These are phyloP conservation scores for Zizania palustris DNA, from an alignment of 202 grass and related monocot species.

Conservation along the genomic window DNA sequence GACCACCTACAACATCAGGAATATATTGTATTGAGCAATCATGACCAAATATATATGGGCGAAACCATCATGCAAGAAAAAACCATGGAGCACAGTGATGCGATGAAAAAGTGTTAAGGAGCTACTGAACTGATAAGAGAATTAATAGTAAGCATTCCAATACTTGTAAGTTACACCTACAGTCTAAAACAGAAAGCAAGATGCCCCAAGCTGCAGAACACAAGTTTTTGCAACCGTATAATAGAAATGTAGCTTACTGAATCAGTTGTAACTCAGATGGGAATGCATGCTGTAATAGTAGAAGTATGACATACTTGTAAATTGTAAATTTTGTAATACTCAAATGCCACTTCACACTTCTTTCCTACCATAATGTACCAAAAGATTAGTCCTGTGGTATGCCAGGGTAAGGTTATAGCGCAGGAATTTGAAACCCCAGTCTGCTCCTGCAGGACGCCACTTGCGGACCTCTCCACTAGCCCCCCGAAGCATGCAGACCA, in stretches of 20 bases:
- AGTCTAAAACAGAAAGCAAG: conserved; percentile 15
- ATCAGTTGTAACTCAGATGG: background rate
- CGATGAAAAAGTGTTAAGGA: background rate
- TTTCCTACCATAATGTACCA: conserved; percentile 93
- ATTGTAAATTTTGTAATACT: conserved; percentile 12
- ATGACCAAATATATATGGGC: background rate
- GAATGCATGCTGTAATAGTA: background rate
- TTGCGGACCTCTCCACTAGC: conserved; percentile 63
- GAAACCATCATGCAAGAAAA: background rate
- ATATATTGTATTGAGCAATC: conserved; percentile 20
- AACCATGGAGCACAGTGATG: background rate
- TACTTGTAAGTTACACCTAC: conserved; percentile 10
- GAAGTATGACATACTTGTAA: background rate
- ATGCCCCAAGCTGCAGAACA: background rate
- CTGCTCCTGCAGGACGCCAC: conserved; percentile 78
- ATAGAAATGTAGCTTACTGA: background rate
- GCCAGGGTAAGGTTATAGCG: conserved; percentile 79
- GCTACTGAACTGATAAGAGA: background rate
- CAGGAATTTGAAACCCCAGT: conserved; percentile 81
- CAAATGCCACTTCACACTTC: conserved; percentile 49
- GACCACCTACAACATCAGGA: conserved; percentile 63
- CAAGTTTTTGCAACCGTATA: background rate
- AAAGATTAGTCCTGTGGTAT: conserved; percentile 90
- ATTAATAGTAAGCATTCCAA: conserved; percentile 22
- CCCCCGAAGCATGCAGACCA: conserved; percentile 87